A percentile compares a stretch with the other conserved stretches of the same genome.
Conservation (phyloP, 148 eudicot species). For the Persicaria tinctoria region DNA sequence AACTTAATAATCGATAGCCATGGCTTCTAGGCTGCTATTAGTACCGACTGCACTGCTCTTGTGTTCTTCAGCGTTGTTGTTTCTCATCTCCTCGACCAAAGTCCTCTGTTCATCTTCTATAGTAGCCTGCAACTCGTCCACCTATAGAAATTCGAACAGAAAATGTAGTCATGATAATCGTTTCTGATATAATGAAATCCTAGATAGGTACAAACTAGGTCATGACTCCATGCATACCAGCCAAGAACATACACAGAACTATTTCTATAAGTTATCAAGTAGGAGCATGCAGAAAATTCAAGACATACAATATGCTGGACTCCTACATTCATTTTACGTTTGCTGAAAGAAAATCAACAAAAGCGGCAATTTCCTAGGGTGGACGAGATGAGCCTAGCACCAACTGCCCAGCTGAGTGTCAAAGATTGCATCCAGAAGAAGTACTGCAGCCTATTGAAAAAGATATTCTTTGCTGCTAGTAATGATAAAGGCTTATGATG, state of each 20-base stretch:
- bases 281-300: no score
- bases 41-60: constrained; percentile 54
- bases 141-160: constrained; percentile 28
- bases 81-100: constrained; percentile 69
- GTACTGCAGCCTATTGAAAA: no score
- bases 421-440: no score
- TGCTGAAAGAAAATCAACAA: no score
- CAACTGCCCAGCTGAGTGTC: no score
- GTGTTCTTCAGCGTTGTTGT: constrained; percentile 39
- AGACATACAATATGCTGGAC: no score
- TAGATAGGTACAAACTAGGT: neutral
- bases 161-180: neutral
- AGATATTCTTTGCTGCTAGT: no score
- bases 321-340: no score
- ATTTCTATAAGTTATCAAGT: neutral
- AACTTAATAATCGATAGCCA: constrained; percentile 53
- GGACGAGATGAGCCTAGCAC: no score
- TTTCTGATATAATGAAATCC: neutral
- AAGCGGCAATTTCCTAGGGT: no score
- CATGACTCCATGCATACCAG: neutral
- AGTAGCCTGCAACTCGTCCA: constrained; percentile 79
- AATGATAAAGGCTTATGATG: no score
- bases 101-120: constrained; percentile 86
- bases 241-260: neutral
- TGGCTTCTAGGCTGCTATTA: constrained; percentile 50